phyloP scores from a whole-genome alignment of 208 protist genomes.

The Leishmania gerbilli region DNA sequence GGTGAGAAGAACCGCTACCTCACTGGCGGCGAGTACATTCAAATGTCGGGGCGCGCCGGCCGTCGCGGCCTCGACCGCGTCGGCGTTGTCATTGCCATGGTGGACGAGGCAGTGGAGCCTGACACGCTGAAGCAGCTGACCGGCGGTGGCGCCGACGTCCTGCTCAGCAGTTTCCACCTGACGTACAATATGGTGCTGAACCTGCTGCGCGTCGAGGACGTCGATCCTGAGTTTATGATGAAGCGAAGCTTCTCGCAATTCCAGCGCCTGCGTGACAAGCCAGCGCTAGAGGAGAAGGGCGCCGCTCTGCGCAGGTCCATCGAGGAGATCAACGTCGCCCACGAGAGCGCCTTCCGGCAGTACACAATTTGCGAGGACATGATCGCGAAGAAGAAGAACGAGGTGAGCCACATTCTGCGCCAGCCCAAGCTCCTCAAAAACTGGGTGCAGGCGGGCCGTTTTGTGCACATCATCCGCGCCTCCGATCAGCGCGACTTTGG shows the following conservation, averaged over 20 bases:
- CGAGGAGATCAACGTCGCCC: slow-evolving; percentile 57
- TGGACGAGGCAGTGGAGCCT: slow-evolving; percentile 97
- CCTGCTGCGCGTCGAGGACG: slow-evolving; percentile 97
- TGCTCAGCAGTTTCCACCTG: slow-evolving; percentile 97
- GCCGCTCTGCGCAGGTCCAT: slow-evolving; percentile 65
- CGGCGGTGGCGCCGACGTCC: slow-evolving; percentile 92
- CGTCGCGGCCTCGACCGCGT: slow-evolving; percentile 98
- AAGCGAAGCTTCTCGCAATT: slow-evolving; percentile 98
- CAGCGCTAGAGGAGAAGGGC: slow-evolving; percentile 73
- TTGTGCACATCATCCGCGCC: slow-evolving; percentile 85
- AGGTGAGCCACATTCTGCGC: slow-evolving; percentile 71
- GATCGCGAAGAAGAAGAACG: slow-evolving; percentile 65
- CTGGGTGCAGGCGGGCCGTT: slow-evolving; percentile 96
- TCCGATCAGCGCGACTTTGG: slow-evolving; percentile 74
- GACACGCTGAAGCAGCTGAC: slow-evolving; percentile 94
- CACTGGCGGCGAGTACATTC: slow-evolving; percentile 98
- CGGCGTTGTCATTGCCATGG: slow-evolving; percentile 98
- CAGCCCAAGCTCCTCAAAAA: slow-evolving; percentile 92
- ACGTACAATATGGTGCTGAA: slow-evolving; percentile 99
- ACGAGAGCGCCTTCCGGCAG: slow-evolving; percentile 86
- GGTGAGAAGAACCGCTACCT: slow-evolving; percentile 96
- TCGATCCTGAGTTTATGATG: slow-evolving; percentile 98
- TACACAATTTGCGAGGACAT: slow-evolving; percentile 85
- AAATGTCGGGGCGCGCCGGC: slow-evolving; percentile 99
- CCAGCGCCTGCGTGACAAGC: slow-evolving; percentile 92